Percentiles rank a stretch among this genome's conserved stretches.
These are phyloP conservation scores for Neurospora sp. DNA, from an alignment of 2,329 filamentous ascomycete species.

Conservation along the genomic window DNA sequence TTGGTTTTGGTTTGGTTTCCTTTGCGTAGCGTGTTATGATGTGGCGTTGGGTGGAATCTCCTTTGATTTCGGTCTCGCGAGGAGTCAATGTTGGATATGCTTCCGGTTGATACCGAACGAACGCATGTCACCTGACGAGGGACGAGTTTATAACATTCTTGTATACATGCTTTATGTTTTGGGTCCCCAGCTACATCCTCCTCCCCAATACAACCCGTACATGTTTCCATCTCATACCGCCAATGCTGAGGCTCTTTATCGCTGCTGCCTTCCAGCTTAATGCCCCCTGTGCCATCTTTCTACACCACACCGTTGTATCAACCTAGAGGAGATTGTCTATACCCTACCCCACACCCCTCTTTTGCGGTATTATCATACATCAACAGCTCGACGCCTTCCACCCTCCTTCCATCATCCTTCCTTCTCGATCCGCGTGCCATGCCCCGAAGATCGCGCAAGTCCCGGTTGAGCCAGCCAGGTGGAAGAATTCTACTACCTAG, in stretches of 20 bases:
- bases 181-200: neutral
- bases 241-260: neutral
- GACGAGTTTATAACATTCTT: neutral
- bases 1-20: neutral
- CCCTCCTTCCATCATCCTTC: too few species aligned
- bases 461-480: too few species aligned
- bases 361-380: too few species aligned
- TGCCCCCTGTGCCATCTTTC: neutral
- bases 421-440: too few species aligned
- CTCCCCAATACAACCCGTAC: neutral
- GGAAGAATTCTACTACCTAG: too few species aligned
- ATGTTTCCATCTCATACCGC: neutral
- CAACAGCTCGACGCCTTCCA: too few species aligned
- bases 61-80: neutral
- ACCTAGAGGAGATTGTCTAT: too few species aligned
- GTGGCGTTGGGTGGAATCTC: neutral
- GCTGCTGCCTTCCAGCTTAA: neutral
- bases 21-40: neutral
- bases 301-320: too few species aligned
- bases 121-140: neutral
- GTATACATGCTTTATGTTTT: neutral
- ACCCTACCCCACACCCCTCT: too few species aligned
- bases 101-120: neutral
- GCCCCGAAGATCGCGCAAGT: too few species aligned
- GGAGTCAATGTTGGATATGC: neutral